Evolutionary conservation across 225 moss, liverwort and hornwort genomes (phyloP), one percentile per base, ranked within the genome.

Genomic region (Anthoceros angustus): DNA sequence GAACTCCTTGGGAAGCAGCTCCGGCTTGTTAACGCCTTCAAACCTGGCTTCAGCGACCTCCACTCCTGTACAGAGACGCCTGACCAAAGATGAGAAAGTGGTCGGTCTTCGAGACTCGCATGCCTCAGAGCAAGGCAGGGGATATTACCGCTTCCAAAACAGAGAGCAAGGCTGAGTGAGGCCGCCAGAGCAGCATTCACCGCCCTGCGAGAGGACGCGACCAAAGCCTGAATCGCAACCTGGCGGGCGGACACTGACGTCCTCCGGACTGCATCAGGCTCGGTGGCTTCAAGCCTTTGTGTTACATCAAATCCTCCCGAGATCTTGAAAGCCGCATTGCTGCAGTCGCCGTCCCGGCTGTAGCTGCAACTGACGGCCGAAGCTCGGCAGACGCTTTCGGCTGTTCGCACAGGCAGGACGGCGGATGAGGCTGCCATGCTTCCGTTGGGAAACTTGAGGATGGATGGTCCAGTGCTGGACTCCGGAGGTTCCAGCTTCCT

Each of bases 11-110:
- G 90, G 94, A 12, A 95, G 83, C 70, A 95, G 73, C 41, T 95
- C 94, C 10, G 94, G 94, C 72, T 90, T 82, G 69, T 91, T 95
- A 24, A 95, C 94, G 43, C 94, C 94, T 71, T 83, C 86, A 15
- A 79, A 85, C 72, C 94, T 86, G 18, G 90, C 90, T 69, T 84
- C 73, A 10, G 88, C 90, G 45, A 82, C 50, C 69, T 86, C 84
- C 8, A 38, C 78, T 68, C 82, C 87, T 82, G 78, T 70, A 62
- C 70, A 41, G 40, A 61, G 62, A 65, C 64, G 70, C 41, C 70
- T n/a, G 25, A 16, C 24, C 23, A 41, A 12, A 43, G 9, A 23
- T 39, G 26, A 42, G 42, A 38, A 68, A 68, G 6, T 61, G 7
- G 25, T 23, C 43, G 24, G 23, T 32, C 32, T 32, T 32, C 32